These are phyloP conservation scores for Syncephalis fuscata DNA, from an alignment of 371 early-diverging fungal genomes.

Conservation along the genomic window DNA sequence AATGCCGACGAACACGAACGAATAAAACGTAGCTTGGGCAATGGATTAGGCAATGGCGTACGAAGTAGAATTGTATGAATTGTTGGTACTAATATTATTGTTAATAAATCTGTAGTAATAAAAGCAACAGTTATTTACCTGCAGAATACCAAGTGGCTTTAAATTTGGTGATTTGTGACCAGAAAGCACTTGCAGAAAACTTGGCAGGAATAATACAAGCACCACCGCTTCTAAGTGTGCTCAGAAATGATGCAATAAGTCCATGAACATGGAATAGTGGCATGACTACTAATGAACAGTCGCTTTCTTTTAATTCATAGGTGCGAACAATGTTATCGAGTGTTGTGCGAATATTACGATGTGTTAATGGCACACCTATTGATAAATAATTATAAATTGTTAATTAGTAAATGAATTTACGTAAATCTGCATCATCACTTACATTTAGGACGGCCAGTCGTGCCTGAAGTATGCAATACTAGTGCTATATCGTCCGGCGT, in stretches of 20 bases:
- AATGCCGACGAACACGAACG: conserved; percentile 71
- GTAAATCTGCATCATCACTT: not conserved
- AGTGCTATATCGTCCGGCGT: conserved; percentile 41
- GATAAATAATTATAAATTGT: not conserved
- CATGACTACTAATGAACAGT: conserved; percentile 66
- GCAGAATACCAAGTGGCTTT: conserved; percentile 63
- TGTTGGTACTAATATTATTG: conserved; percentile 44
- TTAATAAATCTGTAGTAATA: not conserved
- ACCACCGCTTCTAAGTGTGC: conserved; percentile 62
- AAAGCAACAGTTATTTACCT: conserved; percentile 8
- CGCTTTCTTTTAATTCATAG: conserved; percentile 37
- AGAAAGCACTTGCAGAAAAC: conserved; percentile 66
- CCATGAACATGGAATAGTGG: conserved; percentile 91
- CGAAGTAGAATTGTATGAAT: conserved; percentile 71
- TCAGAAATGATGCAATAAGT: conserved; percentile 55
- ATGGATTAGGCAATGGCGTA: conserved; percentile 20
- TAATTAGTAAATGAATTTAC: not conserved
- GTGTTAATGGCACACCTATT: conserved; percentile 68
- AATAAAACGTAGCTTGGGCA: conserved; percentile 48
- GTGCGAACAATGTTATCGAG: conserved; percentile 56
- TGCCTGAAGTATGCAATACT: conserved; percentile 66
- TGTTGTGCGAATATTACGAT: conserved; percentile 51
- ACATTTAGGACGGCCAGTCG: conserved; percentile 75
- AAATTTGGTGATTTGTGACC: conserved; percentile 45
- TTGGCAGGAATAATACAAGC: conserved; percentile 59